These are phyloP conservation scores for Yarrowia sp. DNA, from an alignment of 805 yeast species.

Conservation along the genomic window DNA sequence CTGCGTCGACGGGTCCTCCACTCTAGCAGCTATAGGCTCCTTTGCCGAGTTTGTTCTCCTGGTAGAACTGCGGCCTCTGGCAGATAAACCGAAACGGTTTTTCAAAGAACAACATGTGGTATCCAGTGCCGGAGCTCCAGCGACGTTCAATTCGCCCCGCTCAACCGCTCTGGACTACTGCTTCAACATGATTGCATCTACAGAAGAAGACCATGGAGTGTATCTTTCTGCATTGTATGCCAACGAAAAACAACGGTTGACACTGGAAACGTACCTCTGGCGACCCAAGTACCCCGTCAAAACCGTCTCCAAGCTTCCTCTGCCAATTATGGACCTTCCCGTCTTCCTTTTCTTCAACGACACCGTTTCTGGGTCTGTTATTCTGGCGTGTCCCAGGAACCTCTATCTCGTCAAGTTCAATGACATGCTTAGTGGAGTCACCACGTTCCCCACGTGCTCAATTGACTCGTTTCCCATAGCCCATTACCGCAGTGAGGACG, in stretches of 20 bases:
- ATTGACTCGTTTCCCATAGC: slow-evolving; percentile 1
- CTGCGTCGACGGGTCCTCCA: not conserved
- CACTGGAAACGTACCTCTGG: not conserved
- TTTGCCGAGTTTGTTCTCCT: not conserved
- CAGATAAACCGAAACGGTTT: not conserved
- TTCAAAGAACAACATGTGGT: not conserved
- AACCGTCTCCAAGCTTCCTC: slow-evolving; percentile 3
- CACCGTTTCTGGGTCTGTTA: not conserved
- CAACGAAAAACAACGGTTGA: not conserved
- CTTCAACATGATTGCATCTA: not conserved
- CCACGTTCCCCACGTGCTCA: not conserved
- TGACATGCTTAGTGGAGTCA: slow-evolving; percentile 14
- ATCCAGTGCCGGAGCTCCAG: not conserved
- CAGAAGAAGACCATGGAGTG: not conserved
- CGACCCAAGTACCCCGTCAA: slow-evolving; percentile 9
- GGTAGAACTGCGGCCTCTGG: not conserved
- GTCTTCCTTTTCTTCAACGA: slow-evolving; percentile 14
- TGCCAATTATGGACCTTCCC: slow-evolving; percentile 11
- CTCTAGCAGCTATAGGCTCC: not conserved
- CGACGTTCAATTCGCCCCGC: not conserved
- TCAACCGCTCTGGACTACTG: not conserved
- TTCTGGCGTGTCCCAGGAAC: slow-evolving; percentile 5
- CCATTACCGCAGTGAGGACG: slow-evolving; percentile 2
- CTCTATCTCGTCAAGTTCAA: slow-evolving; percentile 2
- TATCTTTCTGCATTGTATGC: not conserved